These are phyloP conservation scores for Mycena chlorophos DNA, from an alignment of 768 basidiomycete genomes.

Conservation along the genomic window DNA sequence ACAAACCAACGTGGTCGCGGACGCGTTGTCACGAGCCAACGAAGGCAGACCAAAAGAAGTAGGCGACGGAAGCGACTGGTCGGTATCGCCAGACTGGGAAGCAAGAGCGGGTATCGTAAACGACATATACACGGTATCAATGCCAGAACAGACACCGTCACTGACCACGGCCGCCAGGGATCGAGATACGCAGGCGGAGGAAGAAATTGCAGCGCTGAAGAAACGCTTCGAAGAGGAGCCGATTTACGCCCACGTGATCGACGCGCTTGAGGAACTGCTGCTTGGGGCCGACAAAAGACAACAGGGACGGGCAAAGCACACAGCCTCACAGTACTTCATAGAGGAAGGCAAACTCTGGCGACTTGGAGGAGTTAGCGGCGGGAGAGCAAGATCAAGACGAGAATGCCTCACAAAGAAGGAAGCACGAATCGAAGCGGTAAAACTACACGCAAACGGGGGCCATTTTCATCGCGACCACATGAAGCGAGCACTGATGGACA, in stretches of 20 bases:
- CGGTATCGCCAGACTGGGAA: conserved; percentile 27
- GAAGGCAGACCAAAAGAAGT: neutral
- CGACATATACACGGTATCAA: conserved; percentile 5
- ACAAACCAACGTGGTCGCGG: conserved; percentile 21
- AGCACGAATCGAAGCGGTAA: too few species aligned
- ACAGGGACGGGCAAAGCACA: conserved; percentile 4
- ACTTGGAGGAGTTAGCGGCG: neutral
- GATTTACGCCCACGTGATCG: neutral
- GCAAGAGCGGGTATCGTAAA: conserved; percentile 11
- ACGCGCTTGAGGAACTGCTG: neutral
- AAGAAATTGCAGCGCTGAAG: neutral
- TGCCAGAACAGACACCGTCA: too few species aligned
- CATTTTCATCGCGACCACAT: conserved; percentile 26
- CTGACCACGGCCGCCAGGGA: too few species aligned
- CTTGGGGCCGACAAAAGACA: conserved; percentile 11
- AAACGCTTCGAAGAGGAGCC: conserved; percentile 13
- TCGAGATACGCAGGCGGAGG: too few species aligned
- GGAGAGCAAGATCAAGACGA: conserved; percentile 1
- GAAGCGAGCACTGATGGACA: conserved; percentile 19
- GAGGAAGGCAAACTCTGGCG: too few species aligned
- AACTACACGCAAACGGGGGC: conserved; percentile 4
- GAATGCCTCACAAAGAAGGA: neutral
- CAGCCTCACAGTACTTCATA: neutral
- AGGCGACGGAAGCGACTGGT: conserved; percentile 15
- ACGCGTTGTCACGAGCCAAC: conserved; percentile 22